Evolutionary conservation across 2,329 filamentous ascomycete species (phyloP).

Genomic region (Cercospora nicotianae): DNA sequence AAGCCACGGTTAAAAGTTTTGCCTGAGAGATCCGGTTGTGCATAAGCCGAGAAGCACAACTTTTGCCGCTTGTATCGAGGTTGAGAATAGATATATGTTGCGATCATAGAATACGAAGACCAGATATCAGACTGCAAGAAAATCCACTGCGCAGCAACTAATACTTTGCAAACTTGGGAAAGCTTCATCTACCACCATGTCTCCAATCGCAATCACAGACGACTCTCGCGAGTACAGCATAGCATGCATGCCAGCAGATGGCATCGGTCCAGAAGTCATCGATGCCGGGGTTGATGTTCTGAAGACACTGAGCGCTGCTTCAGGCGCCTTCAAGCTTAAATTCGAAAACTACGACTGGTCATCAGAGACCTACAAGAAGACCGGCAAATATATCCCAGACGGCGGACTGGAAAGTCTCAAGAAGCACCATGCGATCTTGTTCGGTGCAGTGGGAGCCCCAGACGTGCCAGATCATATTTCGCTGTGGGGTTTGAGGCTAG

Average conservation of each 20-base stretch:
- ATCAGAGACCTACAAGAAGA: conserved; percentile 65
- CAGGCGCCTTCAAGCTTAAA: conserved; percentile 58
- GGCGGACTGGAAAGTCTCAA: conserved; percentile 59
- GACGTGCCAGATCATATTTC: conserved; percentile 54
- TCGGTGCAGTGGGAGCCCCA: conserved; percentile 65
- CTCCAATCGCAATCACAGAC: conserved; percentile 26
- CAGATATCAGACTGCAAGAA: not conserved
- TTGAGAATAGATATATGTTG: not conserved
- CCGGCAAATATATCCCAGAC: conserved; percentile 64
- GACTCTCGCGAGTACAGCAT: conserved; percentile 50
- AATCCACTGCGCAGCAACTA: not conserved
- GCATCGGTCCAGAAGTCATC: conserved; percentile 69
- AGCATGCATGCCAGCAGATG: conserved; percentile 68
- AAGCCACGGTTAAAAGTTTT: not conserved
- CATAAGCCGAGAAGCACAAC: not conserved
- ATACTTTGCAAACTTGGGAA: not conserved
- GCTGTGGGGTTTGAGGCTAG: conserved; percentile 57
- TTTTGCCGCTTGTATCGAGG: not conserved
- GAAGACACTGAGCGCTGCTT: conserved; percentile 50
- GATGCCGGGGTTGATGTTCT: conserved; percentile 63
- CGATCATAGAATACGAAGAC: not conserved
- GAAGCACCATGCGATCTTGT: conserved; percentile 65
- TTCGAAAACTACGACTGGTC: conserved; percentile 68
- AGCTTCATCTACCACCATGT: conserved; percentile 23
- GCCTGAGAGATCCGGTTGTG: not conserved